Percentiles rank a stretch among this genome's conserved stretches.
Evolutionary conservation across 1,284 basidiomycete species (phyloP).

Genomic region (Paramarasmius palmivorus): DNA sequence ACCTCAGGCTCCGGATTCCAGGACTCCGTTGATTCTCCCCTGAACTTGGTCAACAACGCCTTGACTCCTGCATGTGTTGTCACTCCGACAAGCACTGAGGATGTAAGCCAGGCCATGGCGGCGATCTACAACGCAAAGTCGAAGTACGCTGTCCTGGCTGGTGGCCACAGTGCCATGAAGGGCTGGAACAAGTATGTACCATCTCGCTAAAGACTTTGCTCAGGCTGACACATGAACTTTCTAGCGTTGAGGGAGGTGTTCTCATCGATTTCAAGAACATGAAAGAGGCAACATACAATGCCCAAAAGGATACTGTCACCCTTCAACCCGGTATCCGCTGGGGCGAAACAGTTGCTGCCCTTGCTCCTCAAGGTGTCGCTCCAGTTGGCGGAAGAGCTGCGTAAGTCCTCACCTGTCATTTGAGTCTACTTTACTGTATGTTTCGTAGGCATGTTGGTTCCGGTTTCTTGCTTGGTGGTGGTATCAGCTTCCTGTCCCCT

Average conservation of each 20-base stretch:
- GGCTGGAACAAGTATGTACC: constrained; percentile 20
- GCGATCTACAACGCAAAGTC: constrained; percentile 17
- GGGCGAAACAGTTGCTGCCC: constrained; percentile 9
- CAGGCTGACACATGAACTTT: neutral
- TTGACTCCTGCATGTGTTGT: constrained; percentile 21
- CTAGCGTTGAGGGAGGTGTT: constrained; percentile 17
- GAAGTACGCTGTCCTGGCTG: constrained; percentile 23
- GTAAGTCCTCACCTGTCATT: constrained; percentile 9
- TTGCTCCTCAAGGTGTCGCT: constrained; percentile 17
- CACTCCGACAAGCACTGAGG: constrained; percentile 10
- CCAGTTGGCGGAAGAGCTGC: constrained; percentile 16
- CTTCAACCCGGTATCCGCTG: constrained; percentile 16
- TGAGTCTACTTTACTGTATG: neutral
- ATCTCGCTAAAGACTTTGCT: neutral
- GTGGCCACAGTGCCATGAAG: constrained; percentile 24
- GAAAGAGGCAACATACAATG: constrained; percentile 15
- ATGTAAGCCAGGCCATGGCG: constrained; percentile 22
- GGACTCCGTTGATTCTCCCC: constrained; percentile 9
- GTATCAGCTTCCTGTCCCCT: constrained; percentile 16
- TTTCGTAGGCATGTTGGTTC: constrained; percentile 12
- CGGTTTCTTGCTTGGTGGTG: constrained; percentile 20
- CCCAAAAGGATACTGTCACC: constrained; percentile 9
- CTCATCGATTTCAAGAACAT: constrained; percentile 16
- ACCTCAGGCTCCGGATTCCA: constrained; percentile 8
- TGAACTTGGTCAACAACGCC: constrained; percentile 17